A percentile compares a stretch with the other conserved stretches of the same genome.
phyloP scores from a whole-genome alignment of 1,284 basidiomycete genomes.

The Veloboletus limbatus region DNA sequence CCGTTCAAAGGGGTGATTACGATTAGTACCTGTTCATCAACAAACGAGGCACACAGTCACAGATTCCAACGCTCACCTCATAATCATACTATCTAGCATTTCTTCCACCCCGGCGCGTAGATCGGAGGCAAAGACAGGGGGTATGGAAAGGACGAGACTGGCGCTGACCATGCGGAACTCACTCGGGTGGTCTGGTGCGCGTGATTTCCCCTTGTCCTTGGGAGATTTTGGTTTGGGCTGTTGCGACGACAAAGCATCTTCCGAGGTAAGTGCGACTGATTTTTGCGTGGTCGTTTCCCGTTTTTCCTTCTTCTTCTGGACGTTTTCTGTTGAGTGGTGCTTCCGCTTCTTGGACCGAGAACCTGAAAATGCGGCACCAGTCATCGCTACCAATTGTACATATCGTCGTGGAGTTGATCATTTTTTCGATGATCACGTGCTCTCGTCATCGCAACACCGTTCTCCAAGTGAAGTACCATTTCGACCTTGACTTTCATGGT shows the following conservation, averaged over 20 bases:
- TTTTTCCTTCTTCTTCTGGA: conserved; percentile 31
- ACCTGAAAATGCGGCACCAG: conserved; percentile 10
- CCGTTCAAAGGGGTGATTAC: background rate
- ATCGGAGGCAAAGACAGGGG: conserved; percentile 77
- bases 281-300: conserved; percentile 10
- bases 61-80: conserved; percentile 65
- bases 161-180: conserved; percentile 71
- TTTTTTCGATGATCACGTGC: conserved; percentile 26
- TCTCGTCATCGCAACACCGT: background rate
- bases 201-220: conserved; percentile 44
- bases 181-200: conserved; percentile 30
- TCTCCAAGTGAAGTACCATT: background rate
- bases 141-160: conserved; percentile 72
- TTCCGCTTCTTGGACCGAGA: conserved; percentile 53
- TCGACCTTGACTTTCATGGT: conserved; percentile 26
- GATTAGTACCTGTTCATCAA: conserved; percentile 6
- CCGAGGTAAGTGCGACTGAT: background rate
- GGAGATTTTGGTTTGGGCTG: conserved; percentile 8
- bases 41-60: conserved; percentile 2
- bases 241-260: conserved; percentile 10
- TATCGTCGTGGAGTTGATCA: background rate
- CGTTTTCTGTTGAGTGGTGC: conserved; percentile 30
- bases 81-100: conserved; percentile 89
- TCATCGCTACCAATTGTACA: conserved; percentile 17
- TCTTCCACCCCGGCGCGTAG: conserved; percentile 76